A percentile compares a stretch with the other conserved stretches of the same genome.
Conservation (phyloP, 2,329 filamentous ascomycete species). For the Setomelanomma holmii region DNA sequence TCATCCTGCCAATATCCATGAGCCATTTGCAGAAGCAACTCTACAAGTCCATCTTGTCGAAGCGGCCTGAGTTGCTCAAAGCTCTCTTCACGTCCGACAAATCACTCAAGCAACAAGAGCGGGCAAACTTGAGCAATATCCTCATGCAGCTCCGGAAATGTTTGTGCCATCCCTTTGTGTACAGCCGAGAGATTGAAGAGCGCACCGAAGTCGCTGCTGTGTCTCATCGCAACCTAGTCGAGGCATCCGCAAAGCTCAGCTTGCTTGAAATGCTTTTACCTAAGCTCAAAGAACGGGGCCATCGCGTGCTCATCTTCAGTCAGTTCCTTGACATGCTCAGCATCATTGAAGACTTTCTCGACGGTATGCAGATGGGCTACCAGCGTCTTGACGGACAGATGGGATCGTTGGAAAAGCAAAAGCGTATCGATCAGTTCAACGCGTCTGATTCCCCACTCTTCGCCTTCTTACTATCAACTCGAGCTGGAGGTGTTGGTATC, state of each 20-base stretch:
- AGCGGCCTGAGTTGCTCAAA: constrained; percentile 87
- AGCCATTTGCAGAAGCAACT: constrained; percentile 90
- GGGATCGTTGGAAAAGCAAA: constrained; percentile 85
- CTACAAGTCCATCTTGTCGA: constrained; percentile 90
- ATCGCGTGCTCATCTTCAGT: constrained; percentile 93
- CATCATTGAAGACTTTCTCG: constrained; percentile 90
- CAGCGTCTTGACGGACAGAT: constrained; percentile 87
- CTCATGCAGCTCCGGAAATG: constrained; percentile 94
- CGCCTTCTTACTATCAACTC: constrained; percentile 90
- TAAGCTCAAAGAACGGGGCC: constrained; percentile 82
- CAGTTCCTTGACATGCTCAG: constrained; percentile 89
- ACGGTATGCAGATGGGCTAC: constrained; percentile 74
- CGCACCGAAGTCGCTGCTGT: constrained; percentile 66
- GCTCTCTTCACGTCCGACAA: constrained; percentile 76
- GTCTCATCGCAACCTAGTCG: constrained; percentile 81
- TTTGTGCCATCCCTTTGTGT: constrained; percentile 94
- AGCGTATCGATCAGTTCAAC: constrained; percentile 93
- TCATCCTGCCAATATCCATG: constrained; percentile 97
- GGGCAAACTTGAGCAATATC: constrained; percentile 88
- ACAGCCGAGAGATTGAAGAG: constrained; percentile 90
- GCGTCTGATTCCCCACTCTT: constrained; percentile 82
- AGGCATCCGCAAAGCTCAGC: constrained; percentile 88
- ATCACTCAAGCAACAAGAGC: constrained; percentile 70
- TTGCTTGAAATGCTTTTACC: constrained; percentile 86
- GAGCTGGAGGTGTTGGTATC: constrained; percentile 95